phyloP scores from a whole-genome alignment of 805 yeast genomes.

The Candida sphagnicola region DNA sequence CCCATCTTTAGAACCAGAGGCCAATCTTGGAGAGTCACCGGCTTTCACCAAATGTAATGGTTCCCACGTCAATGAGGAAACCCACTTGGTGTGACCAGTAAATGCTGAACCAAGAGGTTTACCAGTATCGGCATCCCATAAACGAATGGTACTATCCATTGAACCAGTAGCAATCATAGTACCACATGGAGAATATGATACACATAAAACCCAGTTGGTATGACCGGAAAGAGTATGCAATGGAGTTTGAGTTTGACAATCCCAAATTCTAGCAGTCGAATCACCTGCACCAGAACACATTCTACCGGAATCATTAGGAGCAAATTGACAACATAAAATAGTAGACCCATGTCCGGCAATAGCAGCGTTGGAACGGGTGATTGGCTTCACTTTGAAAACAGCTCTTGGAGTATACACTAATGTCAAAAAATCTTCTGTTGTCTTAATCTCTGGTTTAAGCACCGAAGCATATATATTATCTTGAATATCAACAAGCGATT shows the following conservation, averaged over 20 bases:
- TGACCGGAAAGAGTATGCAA: conserved; percentile 78
- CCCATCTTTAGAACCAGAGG: conserved; percentile 88
- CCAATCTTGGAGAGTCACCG: conserved; percentile 67
- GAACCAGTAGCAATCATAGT: conserved; percentile 90
- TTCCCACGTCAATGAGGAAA: conserved; percentile 89
- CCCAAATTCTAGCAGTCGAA: conserved; percentile 94
- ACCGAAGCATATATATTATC: conserved; percentile 77
- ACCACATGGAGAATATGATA: conserved; percentile 90
- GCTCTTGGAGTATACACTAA: conserved; percentile 93
- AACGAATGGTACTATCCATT: conserved; percentile 83
- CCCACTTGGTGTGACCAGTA: conserved; percentile 84
- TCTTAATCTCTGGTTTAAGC: conserved; percentile 77
- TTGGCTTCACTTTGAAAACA: conserved; percentile 86
- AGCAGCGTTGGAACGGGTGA: conserved; percentile 86
- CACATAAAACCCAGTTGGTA: conserved; percentile 90
- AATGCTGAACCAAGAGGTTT: conserved; percentile 68
- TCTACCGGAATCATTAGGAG: conserved; percentile 80
- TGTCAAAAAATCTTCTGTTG: conserved; percentile 91
- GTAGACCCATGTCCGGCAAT: conserved; percentile 96
- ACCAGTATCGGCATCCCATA: conserved; percentile 84
- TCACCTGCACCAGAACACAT: conserved; percentile 98
- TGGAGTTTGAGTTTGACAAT: conserved; percentile 92
- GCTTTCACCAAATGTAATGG: conserved; percentile 76
- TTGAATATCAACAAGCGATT: conserved; percentile 62
- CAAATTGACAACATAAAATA: conserved; percentile 85